Percentiles rank a stretch among this genome's conserved stretches.
Conservation (phyloP, 2,329 filamentous ascomycete genomes). For the Cladosporium cucumerinum region DNA sequence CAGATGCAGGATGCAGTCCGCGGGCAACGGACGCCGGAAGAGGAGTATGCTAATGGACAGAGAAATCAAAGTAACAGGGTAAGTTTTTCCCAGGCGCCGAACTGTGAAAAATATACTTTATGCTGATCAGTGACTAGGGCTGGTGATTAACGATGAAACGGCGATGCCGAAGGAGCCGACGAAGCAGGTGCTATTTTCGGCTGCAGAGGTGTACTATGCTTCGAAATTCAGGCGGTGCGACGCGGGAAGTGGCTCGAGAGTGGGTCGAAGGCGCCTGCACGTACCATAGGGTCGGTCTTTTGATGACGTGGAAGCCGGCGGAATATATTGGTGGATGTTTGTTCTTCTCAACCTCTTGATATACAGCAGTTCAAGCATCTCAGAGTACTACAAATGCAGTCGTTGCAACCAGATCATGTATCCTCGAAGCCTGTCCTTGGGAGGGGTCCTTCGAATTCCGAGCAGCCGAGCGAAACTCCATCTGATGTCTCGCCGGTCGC, state of each 20-base stretch:
- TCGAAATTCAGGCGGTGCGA: neutral
- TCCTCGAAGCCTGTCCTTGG: slow-evolving; percentile 30
- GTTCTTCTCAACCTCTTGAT: slow-evolving; percentile 10
- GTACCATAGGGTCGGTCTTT: neutral
- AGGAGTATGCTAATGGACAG: slow-evolving; percentile 20
- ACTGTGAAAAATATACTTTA: slow-evolving; percentile 37
- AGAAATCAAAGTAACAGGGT: slow-evolving; percentile 12
- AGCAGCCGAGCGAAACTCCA: slow-evolving; percentile 12
- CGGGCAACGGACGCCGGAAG: slow-evolving; percentile 30
- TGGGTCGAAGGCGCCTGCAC: neutral
- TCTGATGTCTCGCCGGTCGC: neutral
- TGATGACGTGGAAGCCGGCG: slow-evolving; percentile 12
- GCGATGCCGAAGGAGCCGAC: slow-evolving; percentile 9
- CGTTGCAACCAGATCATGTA: slow-evolving; percentile 24
- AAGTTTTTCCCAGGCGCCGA: slow-evolving; percentile 11
- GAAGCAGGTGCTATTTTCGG: slow-evolving; percentile 8
- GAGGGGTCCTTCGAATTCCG: neutral
- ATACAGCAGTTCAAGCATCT: slow-evolving; percentile 7
- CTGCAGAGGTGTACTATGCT: neutral
- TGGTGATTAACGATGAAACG: slow-evolving; percentile 15
- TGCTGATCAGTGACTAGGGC: slow-evolving; percentile 33
- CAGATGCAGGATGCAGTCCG: slow-evolving; percentile 69
- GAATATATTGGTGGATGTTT: slow-evolving; percentile 14
- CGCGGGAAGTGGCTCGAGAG: neutral
- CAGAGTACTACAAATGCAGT: slow-evolving; percentile 22